Percentiles rank a stretch among this genome's conserved stretches.
These are phyloP conservation scores for Hansenula lynferdii DNA, from an alignment of 1,139 yeast species.

Conservation along the genomic window DNA sequence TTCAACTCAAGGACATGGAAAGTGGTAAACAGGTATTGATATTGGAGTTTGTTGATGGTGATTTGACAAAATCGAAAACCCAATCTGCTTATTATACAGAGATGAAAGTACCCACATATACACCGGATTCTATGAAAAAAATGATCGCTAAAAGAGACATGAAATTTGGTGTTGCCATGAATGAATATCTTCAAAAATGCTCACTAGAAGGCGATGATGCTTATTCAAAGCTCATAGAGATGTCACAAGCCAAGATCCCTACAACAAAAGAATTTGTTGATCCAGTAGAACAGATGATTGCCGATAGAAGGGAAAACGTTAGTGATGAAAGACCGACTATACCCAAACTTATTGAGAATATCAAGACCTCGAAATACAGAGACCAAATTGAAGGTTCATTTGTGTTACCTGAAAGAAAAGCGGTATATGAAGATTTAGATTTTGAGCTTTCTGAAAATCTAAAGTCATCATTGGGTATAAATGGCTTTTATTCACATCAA, in stretches of 20 bases:
- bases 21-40: slow-evolving; percentile 49
- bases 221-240: slow-evolving; percentile 28
- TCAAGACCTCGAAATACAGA: slow-evolving; percentile 49
- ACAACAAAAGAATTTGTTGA: slow-evolving; percentile 38
- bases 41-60: slow-evolving; percentile 77
- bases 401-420: slow-evolving; percentile 37
- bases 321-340: slow-evolving; percentile 32
- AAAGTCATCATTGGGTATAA: slow-evolving; percentile 40
- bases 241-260: slow-evolving; percentile 43
- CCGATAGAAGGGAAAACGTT: slow-evolving; percentile 22
- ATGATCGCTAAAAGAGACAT: slow-evolving; percentile 56
- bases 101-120: slow-evolving; percentile 38
- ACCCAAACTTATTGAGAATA: slow-evolving; percentile 39
- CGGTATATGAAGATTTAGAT: slow-evolving; percentile 38
- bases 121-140: slow-evolving; percentile 47
- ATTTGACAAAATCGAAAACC: slow-evolving; percentile 37
- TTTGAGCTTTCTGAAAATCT: slow-evolving; percentile 43
- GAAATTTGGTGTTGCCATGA: slow-evolving; percentile 44
- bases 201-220: slow-evolving; percentile 32
- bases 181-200: slow-evolving; percentile 34
- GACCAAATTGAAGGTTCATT: slow-evolving; percentile 53
- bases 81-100: slow-evolving; percentile 28
- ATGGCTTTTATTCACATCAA: slow-evolving; percentile 73
- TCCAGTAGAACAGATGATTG: slow-evolving; percentile 46
- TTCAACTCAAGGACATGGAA: slow-evolving; percentile 36